These are phyloP conservation scores for Euphorbia corollata DNA, from an alignment of 441 rosid genomes.

Conservation along the genomic window DNA sequence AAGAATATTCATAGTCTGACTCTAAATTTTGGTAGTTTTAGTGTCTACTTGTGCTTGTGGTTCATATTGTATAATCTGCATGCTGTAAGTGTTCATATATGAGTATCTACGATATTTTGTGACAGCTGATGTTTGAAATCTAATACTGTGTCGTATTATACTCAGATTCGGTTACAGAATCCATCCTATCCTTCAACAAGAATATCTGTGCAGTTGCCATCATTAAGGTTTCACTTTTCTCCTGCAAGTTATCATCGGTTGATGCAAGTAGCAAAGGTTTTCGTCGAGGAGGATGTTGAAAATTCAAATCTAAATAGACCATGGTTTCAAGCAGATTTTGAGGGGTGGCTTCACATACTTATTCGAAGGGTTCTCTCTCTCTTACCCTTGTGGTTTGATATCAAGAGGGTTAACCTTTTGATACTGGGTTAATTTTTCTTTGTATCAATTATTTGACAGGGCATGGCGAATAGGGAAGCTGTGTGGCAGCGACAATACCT, in stretches of 20 bases:
- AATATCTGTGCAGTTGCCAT: conserved; percentile 77
- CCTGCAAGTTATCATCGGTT: conserved; percentile 98
- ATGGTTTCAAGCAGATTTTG: conserved; percentile 91
- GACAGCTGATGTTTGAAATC: conserved; percentile 11
- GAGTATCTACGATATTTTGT: not conserved
- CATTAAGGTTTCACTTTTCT: conserved; percentile 90
- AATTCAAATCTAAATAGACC: conserved; percentile 45
- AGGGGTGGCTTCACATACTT: conserved; percentile 86
- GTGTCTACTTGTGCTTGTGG: conserved; percentile 11
- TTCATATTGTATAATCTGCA: not conserved
- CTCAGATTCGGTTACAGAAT: conserved; percentile 70
- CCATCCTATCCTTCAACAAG: conserved; percentile 92
- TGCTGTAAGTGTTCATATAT: not conserved
- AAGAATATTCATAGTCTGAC: conserved; percentile 21
- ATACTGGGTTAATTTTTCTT: not conserved
- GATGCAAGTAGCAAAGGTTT: conserved; percentile 80
- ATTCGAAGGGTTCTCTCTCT: conserved; percentile 59
- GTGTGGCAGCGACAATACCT: conserved; percentile 80
- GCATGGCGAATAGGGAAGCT: conserved; percentile 87
- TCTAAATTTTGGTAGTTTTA: conserved; percentile 18
- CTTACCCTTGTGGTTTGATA: not conserved
- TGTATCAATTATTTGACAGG: conserved; percentile 42
- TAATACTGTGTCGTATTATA: conserved; percentile 19
- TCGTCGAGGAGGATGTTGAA: conserved; percentile 61
- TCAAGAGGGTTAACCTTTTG: conserved; percentile 3